Base-by-base conservation (phyloP, 164 flowering plant genomes). In the Dillenia turbinata region DNA sequence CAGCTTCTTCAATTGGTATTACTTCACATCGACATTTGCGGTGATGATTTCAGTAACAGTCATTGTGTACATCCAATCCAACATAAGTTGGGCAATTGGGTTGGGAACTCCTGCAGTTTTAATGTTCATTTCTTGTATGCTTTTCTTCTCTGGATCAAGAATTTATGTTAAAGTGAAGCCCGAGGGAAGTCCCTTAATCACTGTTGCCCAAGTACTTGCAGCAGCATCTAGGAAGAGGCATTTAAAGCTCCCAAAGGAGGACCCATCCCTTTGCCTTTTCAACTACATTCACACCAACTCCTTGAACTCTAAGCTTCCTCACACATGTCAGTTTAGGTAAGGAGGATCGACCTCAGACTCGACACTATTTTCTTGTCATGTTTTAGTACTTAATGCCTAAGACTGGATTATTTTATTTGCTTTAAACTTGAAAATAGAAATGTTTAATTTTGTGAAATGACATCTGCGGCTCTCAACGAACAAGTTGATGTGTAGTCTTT, bases 1-100 rank as follows among this genome's bases (percentile, higher is more conserved):
- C 51, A 77, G 83, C 58, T 80, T 77, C 75, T 80, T 77, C 70
- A 80, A 77, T 16, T 80, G 83, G 83, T 80, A 80, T 67, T 77
- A 70, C 60, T 74, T 77, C 72, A 80, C 81, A 50, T 56, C 56
- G 45, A 75, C 83, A 5, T 70, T 77, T 57, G 79, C 79, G 10
- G 59, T 68, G 52, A 75, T 80, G 79, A 73, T 80, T 19, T 72
- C 83, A 2, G 46, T 77, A 47, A 80, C 83, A 12, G 11, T 71
- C 16, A 66, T 80, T 11, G 83, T 80, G 9, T 80, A 80, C 57
- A 66, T 80, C 14, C 83, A 80, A 56, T 54, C 79, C n/a, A 57
- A 70, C 40, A 46, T 80, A 7, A 77, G 73, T 49, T 80, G 83
- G 83, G 56, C 72, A 4, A 44, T 75, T 2, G 83, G 83, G 33